These are phyloP conservation scores for Mesembryanthemum crystallinum DNA, from an alignment of 148 eudicot genomes.

Conservation along the genomic window DNA sequence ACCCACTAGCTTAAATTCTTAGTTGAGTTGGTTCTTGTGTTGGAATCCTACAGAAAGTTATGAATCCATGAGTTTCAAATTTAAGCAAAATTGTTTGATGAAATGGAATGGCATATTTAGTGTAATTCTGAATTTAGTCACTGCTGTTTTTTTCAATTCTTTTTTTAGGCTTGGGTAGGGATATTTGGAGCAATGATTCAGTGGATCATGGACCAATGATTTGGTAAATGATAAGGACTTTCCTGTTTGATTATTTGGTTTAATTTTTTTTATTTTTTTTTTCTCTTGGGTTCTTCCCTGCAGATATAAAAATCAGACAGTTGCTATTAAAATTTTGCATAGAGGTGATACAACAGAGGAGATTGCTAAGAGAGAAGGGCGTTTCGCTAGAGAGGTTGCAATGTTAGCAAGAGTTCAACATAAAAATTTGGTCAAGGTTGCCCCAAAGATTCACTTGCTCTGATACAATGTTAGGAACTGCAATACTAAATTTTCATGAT, in stretches of 20 bases:
- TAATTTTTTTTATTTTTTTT: too few species aligned
- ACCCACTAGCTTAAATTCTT: too few species aligned
- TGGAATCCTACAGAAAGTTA: too few species aligned
- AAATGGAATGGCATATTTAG: background rate
- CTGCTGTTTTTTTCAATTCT: too few species aligned
- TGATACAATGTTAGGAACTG: too few species aligned
- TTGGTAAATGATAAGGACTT: background rate
- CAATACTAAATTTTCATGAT: background rate
- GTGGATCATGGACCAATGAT: background rate
- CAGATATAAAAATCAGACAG: background rate
- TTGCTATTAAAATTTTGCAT: background rate
- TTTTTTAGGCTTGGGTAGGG: too few species aligned
- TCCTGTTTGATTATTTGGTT: background rate
- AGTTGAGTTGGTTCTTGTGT: background rate
- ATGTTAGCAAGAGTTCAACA: conserved; percentile 19
- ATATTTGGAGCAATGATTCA: too few species aligned
- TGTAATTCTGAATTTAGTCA: background rate
- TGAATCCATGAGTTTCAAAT: too few species aligned
- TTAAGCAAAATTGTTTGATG: too few species aligned
- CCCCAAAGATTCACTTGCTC: too few species aligned
- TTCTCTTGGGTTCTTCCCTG: background rate
- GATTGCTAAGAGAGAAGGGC: background rate
- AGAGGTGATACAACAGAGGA: background rate
- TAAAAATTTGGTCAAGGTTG: conserved; percentile 20
- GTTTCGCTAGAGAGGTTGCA: conserved; percentile 18